A percentile compares a stretch with the other conserved stretches of the same genome.
Conservation (phyloP, 2,329 filamentous ascomycete species). For the Fusarium sp. region DNA sequence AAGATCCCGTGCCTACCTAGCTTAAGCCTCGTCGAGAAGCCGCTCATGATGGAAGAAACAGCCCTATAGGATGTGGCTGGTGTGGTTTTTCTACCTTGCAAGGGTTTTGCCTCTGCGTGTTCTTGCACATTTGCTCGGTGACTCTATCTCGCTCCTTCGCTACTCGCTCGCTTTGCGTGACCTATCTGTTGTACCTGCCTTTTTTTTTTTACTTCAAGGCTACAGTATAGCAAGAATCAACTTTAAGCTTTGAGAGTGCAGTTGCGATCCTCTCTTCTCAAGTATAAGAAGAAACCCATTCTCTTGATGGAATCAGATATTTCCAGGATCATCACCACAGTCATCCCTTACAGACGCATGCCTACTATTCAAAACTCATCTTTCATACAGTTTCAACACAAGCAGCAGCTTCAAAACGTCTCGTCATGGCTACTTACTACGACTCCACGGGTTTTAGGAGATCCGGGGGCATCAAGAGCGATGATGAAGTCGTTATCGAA, state of each 20-base stretch:
- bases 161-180: neutral
- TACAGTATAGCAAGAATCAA: neutral
- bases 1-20: constrained; percentile 32
- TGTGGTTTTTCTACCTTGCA: neutral
- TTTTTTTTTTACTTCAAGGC: neutral
- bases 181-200: neutral
- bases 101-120: constrained; percentile 4
- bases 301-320: neutral
- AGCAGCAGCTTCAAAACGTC: neutral
- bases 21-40: neutral
- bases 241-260: neutral
- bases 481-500: constrained; percentile 50
- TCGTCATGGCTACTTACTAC: constrained; percentile 44
- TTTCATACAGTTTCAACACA: neutral
- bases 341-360: neutral
- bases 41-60: constrained; percentile 10
- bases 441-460: constrained; percentile 42
- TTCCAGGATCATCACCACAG: neutral
- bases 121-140: neutral
- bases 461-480: constrained; percentile 54
- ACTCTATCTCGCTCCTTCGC: neutral
- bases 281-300: neutral
- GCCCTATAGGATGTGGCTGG: constrained; percentile 31
- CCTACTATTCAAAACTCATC: neutral
- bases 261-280: neutral